These are phyloP conservation scores for Sugiyamaella americana DNA, from an alignment of 805 yeast species.

Conservation along the genomic window DNA sequence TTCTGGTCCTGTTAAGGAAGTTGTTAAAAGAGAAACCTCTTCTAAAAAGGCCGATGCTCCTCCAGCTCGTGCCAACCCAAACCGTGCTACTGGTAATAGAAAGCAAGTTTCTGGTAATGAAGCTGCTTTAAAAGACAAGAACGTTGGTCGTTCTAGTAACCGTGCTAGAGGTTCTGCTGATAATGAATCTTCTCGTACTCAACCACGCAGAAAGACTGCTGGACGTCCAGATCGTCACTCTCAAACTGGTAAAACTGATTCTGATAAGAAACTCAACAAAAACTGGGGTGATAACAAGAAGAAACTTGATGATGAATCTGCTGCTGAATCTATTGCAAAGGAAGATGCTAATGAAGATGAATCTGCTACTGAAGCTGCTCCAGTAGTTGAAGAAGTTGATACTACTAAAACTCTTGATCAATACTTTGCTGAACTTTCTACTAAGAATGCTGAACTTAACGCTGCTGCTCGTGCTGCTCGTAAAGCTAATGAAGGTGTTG, in stretches of 20 bases:
- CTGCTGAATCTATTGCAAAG: constrained; percentile 39
- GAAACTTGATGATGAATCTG: constrained; percentile 55
- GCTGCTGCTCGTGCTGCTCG: constrained; percentile 26
- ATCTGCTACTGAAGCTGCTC: constrained; percentile 32
- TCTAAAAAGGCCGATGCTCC: constrained; percentile 77
- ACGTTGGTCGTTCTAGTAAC: constrained; percentile 61
- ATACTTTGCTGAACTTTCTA: constrained; percentile 60
- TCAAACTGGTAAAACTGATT: constrained; percentile 75
- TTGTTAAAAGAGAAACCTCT: constrained; percentile 66
- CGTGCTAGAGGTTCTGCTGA: constrained; percentile 31
- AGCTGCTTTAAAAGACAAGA: constrained; percentile 71
- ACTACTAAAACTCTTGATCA: constrained; percentile 73
- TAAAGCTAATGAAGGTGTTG: constrained; percentile 54
- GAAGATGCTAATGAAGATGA: constrained; percentile 36
- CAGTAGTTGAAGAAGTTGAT: constrained; percentile 40
- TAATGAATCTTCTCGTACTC: constrained; percentile 40
- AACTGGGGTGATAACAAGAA: constrained; percentile 83
- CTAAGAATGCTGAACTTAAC: constrained; percentile 25
- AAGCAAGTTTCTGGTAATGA: constrained; percentile 62
- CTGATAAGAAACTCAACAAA: constrained; percentile 74
- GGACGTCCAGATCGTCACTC: constrained; percentile 67
- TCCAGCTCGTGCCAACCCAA: constrained; percentile 52
- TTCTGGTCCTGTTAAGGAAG: constrained; percentile 3
- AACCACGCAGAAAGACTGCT: constrained; percentile 49
- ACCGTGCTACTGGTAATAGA: constrained; percentile 58